Conservation (phyloP, 2,329 filamentous ascomycete genomes). For the Colletotrichum cordylinicola region DNA sequence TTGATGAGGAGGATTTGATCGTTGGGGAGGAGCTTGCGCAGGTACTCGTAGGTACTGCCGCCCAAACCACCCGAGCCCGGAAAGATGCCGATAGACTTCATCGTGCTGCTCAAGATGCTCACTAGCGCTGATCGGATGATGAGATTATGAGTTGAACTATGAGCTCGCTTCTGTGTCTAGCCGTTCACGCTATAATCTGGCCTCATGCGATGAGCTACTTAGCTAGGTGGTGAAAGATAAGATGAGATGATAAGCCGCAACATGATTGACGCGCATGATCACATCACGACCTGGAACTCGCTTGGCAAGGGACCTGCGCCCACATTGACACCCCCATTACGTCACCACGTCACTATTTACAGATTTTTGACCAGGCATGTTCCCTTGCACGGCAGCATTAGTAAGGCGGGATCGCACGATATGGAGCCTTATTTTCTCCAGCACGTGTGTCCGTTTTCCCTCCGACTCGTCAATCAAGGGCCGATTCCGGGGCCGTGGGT, state of each 20-base stretch:
- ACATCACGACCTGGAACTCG: slow-evolving; percentile 7
- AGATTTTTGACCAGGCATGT: not conserved
- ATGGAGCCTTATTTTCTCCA: not conserved
- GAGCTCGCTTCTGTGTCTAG: too few species aligned
- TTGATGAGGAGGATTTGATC: slow-evolving; percentile 53
- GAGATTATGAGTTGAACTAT: not conserved
- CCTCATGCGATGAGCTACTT: not conserved
- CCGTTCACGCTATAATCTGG: not conserved
- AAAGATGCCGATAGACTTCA: slow-evolving; percentile 49
- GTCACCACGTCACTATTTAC: not conserved
- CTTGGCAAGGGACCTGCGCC: not conserved
- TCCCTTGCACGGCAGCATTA: not conserved
- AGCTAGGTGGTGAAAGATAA: not conserved
- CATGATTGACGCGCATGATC: slow-evolving; percentile 4
- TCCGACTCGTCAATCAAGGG: not conserved
- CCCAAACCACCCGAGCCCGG: slow-evolving; percentile 60
- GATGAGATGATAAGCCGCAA: not conserved
- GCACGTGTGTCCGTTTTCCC: not conserved
- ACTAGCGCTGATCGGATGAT: not conserved
- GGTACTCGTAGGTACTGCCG: slow-evolving; percentile 53
- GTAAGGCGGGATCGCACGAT: not conserved
- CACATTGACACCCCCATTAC: slow-evolving; percentile 13
- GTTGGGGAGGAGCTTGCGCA: slow-evolving; percentile 48
- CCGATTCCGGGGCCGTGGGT: not conserved
- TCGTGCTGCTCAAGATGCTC: not conserved